Evolutionary conservation across 2,329 filamentous ascomycete species (phyloP).

Genomic region (Colletotrichum neosansevieriae): DNA sequence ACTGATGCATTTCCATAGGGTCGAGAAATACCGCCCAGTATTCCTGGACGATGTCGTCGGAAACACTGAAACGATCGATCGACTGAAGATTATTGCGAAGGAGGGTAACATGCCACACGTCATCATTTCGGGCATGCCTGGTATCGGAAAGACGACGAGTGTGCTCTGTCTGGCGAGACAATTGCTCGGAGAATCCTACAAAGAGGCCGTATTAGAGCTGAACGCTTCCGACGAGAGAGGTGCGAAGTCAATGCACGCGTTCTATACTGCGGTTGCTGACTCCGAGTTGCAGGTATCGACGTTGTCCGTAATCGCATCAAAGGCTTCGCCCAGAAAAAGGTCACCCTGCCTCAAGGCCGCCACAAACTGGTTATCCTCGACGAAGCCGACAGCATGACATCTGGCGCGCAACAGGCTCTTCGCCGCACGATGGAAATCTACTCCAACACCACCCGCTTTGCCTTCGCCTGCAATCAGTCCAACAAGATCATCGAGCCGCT

Average conservation of each 20-base stretch:
- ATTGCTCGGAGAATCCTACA: slow-evolving; percentile 91
- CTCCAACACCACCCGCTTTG: slow-evolving; percentile 94
- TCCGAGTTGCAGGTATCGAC: slow-evolving; percentile 77
- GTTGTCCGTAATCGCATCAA: slow-evolving; percentile 98
- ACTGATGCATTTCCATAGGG: slow-evolving; percentile 68
- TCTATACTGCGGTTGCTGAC: neutral
- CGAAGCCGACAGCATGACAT: slow-evolving; percentile 98
- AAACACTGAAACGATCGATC: slow-evolving; percentile 97
- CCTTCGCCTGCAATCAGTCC: slow-evolving; percentile 97
- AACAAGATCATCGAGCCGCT: slow-evolving; percentile 99
- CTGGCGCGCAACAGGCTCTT: slow-evolving; percentile 93
- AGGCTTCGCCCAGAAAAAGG: slow-evolving; percentile 98
- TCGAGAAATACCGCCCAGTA: slow-evolving; percentile 96
- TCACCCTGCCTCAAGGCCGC: slow-evolving; percentile 88
- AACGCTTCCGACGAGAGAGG: slow-evolving; percentile 97
- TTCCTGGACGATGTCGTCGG: slow-evolving; percentile 97
- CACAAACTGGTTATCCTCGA: slow-evolving; percentile 98
- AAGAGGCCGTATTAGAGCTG: slow-evolving; percentile 95
- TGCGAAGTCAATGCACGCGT: slow-evolving; percentile 53
- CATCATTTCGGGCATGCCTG: slow-evolving; percentile 99
- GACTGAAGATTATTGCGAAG: slow-evolving; percentile 96
- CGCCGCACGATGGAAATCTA: slow-evolving; percentile 99
- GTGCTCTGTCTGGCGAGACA: slow-evolving; percentile 93
- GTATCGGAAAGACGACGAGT: slow-evolving; percentile 98
- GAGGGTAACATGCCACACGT: slow-evolving; percentile 99